Evolutionary conservation across 169 alveolate genomes (phyloP).

Genomic region (Plasmodium falciparum): DNA sequence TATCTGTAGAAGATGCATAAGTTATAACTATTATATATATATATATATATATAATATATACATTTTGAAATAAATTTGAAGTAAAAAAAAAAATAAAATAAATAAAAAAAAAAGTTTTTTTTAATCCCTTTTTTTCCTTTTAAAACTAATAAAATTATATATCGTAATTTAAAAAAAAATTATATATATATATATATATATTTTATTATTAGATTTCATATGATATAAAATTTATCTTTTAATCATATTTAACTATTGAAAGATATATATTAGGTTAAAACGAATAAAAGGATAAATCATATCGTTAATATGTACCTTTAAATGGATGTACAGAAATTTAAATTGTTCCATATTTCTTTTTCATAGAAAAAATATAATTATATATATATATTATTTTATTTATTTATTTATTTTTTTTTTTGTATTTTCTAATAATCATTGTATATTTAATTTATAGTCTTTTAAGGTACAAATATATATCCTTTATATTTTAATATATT

Average conservation of each 20-base stretch:
- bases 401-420: no score
- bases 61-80: no score
- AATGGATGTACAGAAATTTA: neutral
- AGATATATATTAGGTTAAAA: neutral
- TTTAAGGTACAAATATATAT: no score
- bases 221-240: neutral
- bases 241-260: neutral
- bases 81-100: no score
- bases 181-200: neutral
- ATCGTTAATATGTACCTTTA: neutral
- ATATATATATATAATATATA: neutral
- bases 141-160: neutral
- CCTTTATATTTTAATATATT: no score
- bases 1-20: conserved; percentile 78
- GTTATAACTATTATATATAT: neutral
- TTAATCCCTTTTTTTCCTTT: conserved; percentile 7
- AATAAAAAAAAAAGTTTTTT: conserved; percentile 10
- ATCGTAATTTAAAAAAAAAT: neutral
- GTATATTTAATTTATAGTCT: no score
- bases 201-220: neutral
- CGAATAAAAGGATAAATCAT: neutral
- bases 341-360: no score
- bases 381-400: no score
- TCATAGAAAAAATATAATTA: no score
- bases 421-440: no score